Evolutionary conservation across 2,329 filamentous ascomycete species (phyloP), one percentile per base, ranked within the genome.

Genomic region (Fusarium incarnatum): DNA sequence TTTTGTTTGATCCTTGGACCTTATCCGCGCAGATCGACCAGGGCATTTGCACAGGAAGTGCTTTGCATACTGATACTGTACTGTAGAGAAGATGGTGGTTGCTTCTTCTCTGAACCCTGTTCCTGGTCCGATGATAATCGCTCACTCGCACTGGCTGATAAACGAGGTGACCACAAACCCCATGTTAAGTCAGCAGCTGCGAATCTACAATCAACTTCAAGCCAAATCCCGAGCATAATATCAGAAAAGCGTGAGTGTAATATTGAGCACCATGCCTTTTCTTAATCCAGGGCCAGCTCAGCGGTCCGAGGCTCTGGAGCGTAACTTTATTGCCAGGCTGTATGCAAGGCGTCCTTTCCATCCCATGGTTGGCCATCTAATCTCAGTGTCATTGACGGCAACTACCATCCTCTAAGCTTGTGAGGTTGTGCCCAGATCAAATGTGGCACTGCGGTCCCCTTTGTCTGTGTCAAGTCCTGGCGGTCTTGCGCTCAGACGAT

Each of bases 21-120:
- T 53, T 45, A 32, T 70, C 53, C 45, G 45, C 50, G 49, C 28
- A 42, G 42, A 34, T 45, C 52, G 53, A 55, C 27, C 27, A 37
- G 58, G 53, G 56, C 50, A 34, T 45, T 61, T 55, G 49, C 55
- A 48, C 37, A 48, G 32, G 40, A 64, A 50, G 49, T 28, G 49
- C 49, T 42, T 41, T 52, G 49, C 32, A 52, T 50, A 50, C 47
- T 41, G 49, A 52, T 50, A 50, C 47, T 41, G 49, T 28, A 27
- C 23, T 52, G 30, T 34, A 40, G 56, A 67, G 62, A 57, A 64
- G 52, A 55, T 59, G 42, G 41, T 68, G 46, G 45, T 68, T 71
- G 64, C 55, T 60, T 64, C 65, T 37, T 27, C 27, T 41, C 34
- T 22, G 28, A 57, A 44, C 68, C 63, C 58, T 71, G 63, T 54